Evolutionary conservation across 2,329 filamentous ascomycete genomes (phyloP), one percentile per base, ranked within the genome.

Genomic region (Cercospora brassicicola): DNA sequence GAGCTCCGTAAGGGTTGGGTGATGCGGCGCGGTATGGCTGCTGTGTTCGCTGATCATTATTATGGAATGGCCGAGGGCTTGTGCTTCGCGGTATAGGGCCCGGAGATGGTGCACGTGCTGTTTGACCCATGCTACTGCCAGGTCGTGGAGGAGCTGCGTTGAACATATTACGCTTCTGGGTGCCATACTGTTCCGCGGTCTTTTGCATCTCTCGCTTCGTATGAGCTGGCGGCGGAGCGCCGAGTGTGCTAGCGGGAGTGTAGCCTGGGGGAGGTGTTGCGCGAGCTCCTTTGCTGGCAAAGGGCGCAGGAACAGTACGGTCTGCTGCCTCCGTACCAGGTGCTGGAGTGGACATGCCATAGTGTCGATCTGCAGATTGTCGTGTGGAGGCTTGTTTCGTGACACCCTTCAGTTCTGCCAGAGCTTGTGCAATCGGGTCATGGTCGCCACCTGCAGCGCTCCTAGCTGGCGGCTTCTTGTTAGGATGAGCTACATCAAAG

Each of bases 181-280:
- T 88, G 23, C 91, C 88, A 76, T 94, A 97, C 79, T 93, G 93
- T 74, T 96, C 91, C 0, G 93, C 95, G 3, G 94, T 92, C 79
- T 96, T 92, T 77, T 97, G 92, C 96, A 99, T 99, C 59, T 95
- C 92, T 71, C 91, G 92, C 3, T 93, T 91, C 0, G 96, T 99
- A 69, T 96, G 93, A 1, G 95, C 95, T 2, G 94, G 93, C 67
- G 94, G 90, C 1, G 95, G 96, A 11, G 94, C 91, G 64, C 93
- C 95, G 3, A 98, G 86, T 67, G 92, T 87, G 77, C 91, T 92
- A 56, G 93, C 86, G 60, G 90, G 87, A 68, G 94, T 91, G 76
- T 97, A 98, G 0, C 91, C 92, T 3, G 94, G 94, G 2, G 94
- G 94, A 5, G 94, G 93, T 9, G 92, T 94, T 28, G 89, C 90